Evolutionary conservation across 225 moss, liverwort and hornwort genomes (phyloP).

Genomic region (Pseudisothecium myosuroides): DNA sequence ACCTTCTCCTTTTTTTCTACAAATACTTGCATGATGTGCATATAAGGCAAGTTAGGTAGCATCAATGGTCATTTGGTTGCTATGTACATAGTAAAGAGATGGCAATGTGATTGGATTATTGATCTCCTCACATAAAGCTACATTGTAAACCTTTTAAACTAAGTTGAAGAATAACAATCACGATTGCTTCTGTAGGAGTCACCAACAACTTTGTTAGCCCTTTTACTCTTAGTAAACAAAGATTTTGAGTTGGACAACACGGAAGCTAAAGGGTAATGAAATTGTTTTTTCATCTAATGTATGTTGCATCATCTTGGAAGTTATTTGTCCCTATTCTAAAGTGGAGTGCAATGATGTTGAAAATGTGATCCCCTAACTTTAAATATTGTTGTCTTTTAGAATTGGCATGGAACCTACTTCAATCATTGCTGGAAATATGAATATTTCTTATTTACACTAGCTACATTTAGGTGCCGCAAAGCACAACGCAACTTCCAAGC

Average conservation of each 20-base stretch:
- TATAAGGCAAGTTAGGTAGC: not conserved
- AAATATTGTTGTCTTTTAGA: rapidly evolving
- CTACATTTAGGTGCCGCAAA: rapidly evolving
- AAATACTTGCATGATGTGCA: not conserved
- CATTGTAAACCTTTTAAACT: not conserved
- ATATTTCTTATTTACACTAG: not conserved
- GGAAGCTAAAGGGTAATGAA: not conserved
- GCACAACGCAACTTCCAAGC: not conserved
- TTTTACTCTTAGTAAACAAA: not conserved
- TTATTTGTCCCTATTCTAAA: not conserved
- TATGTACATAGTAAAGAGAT: not conserved
- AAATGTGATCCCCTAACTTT: not conserved
- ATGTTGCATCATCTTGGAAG: not conserved
- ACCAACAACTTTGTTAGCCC: not conserved
- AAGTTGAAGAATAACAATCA: not conserved
- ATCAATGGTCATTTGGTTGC: too few species aligned
- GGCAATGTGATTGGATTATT: not conserved
- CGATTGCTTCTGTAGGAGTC: rapidly evolving
- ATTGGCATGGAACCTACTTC: not conserved
- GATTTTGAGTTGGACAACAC: not conserved
- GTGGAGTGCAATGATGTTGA: not conserved
- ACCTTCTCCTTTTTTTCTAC: rapidly evolving
- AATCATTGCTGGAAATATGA: rapidly evolving
- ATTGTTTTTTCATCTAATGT: not conserved
- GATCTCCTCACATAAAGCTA: not conserved